These are phyloP conservation scores for Avicennia marina DNA, from an alignment of 257 asterid genomes.

Conservation along the genomic window DNA sequence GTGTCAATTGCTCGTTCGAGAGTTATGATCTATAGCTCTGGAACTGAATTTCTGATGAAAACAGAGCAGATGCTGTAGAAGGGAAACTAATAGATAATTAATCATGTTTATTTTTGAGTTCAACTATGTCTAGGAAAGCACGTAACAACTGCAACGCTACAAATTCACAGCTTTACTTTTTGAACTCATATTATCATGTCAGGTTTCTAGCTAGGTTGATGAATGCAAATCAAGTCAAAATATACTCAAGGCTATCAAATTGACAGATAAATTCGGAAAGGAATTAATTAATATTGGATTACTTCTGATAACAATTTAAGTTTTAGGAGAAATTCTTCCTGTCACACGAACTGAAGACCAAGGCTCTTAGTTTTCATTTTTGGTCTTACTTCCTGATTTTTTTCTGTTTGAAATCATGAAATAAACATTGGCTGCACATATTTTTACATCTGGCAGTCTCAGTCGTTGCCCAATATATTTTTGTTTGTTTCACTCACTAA, in stretches of 20 bases:
- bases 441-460: too few relatives aligned
- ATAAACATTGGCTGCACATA: too few relatives aligned
- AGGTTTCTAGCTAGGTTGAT: neutral
- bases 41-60: neutral
- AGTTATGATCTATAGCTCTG: neutral
- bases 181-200: slow-evolving; percentile 7
- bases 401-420: too few relatives aligned
- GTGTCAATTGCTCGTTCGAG: slow-evolving; percentile 1
- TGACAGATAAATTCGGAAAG: neutral
- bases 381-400: too few relatives aligned
- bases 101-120: too few relatives aligned
- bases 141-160: neutral
- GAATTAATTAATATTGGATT: neutral
- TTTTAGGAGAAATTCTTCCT: slow-evolving; percentile 10
- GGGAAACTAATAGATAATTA: too few relatives aligned
- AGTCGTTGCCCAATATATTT: too few relatives aligned
- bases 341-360: slow-evolving; percentile 15
- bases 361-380: neutral
- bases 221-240: slow-evolving; percentile 9
- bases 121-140: neutral
- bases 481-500: too few relatives aligned
- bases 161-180: neutral
- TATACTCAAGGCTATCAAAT: too few relatives aligned
- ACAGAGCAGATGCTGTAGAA: neutral
- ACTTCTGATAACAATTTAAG: neutral